Conservation (phyloP, 2,329 filamentous ascomycete species). For the Mollisia scopiformis region DNA sequence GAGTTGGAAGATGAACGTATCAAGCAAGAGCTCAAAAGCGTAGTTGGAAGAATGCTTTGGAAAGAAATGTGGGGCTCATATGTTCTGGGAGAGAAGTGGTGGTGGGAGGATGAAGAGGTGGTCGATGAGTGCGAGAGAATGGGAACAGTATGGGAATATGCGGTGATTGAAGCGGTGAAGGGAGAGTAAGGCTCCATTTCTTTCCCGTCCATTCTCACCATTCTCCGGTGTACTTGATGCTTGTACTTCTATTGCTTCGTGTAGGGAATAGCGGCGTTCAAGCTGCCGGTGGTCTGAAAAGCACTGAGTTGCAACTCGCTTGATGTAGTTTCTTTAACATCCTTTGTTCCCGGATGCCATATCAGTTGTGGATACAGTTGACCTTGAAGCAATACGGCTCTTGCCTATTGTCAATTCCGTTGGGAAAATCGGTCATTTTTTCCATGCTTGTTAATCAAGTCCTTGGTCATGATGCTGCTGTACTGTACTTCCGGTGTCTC, state of each 20-base stretch:
- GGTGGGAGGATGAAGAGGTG: conserved; percentile 62
- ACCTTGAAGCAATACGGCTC: no score
- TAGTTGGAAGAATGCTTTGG: conserved; percentile 62
- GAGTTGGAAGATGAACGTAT: conserved; percentile 32
- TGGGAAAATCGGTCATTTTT: no score
- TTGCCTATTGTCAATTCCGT: no score
- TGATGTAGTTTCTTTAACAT: not conserved
- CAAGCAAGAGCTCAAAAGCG: conserved; percentile 49
- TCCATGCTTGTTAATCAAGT: no score
- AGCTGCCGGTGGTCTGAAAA: not conserved
- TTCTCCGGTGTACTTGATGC: not conserved
- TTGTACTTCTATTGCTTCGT: not conserved
- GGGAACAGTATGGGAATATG: conserved; percentile 62
- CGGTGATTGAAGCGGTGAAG: conserved; percentile 58
- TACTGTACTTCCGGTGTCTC: no score
- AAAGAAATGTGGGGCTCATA: conserved; percentile 58
- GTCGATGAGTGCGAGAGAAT: conserved; percentile 57
- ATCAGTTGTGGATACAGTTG: no score
- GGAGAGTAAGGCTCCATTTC: not conserved
- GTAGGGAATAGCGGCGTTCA: no score
- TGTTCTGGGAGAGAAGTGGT: conserved; percentile 49
- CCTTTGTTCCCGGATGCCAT: no score
- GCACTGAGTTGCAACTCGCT: not conserved
- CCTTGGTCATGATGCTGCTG: no score
- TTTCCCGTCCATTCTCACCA: not conserved